phyloP scores from a whole-genome alignment of 2,329 filamentous ascomycete species.

The Ilyonectria sp. region DNA sequence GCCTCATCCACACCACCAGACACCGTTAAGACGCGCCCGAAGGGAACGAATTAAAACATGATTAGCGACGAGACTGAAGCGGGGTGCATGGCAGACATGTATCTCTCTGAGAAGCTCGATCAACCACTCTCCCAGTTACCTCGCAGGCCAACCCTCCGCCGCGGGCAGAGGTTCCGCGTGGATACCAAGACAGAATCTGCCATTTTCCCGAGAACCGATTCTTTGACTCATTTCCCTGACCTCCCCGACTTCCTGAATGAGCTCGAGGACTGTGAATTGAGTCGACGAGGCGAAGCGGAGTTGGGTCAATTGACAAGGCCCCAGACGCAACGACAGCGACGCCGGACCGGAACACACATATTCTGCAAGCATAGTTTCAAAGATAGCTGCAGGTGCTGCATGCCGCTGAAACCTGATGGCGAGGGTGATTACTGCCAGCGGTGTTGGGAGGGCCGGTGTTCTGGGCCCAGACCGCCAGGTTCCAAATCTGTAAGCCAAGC shows the following conservation, averaged over 20 bases:
- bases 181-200: not conserved
- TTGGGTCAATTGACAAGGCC: not conserved
- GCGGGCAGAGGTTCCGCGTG: not conserved
- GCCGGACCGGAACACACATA: conserved; percentile 35
- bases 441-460: conserved; percentile 43
- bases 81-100: not conserved
- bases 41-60: not conserved
- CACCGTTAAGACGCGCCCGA: not conserved
- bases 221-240: not conserved
- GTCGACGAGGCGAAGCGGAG: not conserved
- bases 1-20: not conserved
- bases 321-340: conserved; percentile 29
- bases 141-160: not conserved
- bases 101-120: not conserved
- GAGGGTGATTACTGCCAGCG: conserved; percentile 43
- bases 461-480: conserved; percentile 32
- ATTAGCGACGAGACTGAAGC: not conserved
- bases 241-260: not conserved
- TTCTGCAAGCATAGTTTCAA: conserved; percentile 42
- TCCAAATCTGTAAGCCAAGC: conserved; percentile 23
- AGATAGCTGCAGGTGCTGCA: conserved; percentile 37
- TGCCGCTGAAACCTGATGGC: conserved; percentile 23
- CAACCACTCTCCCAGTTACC: not conserved
- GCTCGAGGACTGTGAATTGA: not conserved
- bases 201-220: not conserved